Base-by-base conservation (phyloP, 352 stramenopile species). In the Halophytophthora batemanensis region DNA sequence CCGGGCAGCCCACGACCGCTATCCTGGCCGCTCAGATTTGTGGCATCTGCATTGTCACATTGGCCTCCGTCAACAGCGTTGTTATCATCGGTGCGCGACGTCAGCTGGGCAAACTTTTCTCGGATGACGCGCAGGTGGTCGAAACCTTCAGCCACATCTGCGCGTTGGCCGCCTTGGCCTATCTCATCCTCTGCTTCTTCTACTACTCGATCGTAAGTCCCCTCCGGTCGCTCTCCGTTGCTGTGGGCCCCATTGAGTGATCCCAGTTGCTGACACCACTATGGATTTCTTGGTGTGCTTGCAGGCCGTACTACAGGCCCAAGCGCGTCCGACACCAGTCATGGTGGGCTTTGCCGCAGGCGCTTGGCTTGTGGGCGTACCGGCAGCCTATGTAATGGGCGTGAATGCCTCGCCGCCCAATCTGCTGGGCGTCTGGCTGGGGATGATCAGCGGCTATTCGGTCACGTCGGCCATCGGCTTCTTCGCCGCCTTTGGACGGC, bases 171-270 rank as follows among this genome's bases (percentile, higher is more conserved):
- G 71, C 67, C 8, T 43, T 86, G 18, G 79, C 70, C 7, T 94
- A 94, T 59, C 53, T 84, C 39, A 68, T 83, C 6, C 67, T 96
- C 19, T 62, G 50, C n/a, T 83, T 94, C 56, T 93, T 93, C 65
- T 96, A 87, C 64, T 84, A 82, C 40, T 69, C 81, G 11, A 78
- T 91, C 48, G 79, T 84, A 47, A 55, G 69, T 71, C n/a, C n/a
- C n/a, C n/a, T n/a, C n/a, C n/a, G n/a, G n/a, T n/a, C n/a, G n/a
- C n/a, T n/a, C n/a, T n/a, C n/a, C n/a, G n/a, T n/a, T n/a, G n/a
- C n/a, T n/a, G n/a, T n/a, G n/a, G n/a, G n/a, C n/a, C n/a, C n/a
- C n/a, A n/a, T n/a, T n/a, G n/a, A n/a, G n/a, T n/a, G n/a, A 1
- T 43, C 5, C 25, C 23, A 23, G 37, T 34, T 23, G 13, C 29